A percentile compares a stretch with the other conserved stretches of the same genome.
These are phyloP conservation scores for Colletotrichum gigasporum DNA, from an alignment of 2,329 filamentous ascomycete genomes.

Conservation along the genomic window DNA sequence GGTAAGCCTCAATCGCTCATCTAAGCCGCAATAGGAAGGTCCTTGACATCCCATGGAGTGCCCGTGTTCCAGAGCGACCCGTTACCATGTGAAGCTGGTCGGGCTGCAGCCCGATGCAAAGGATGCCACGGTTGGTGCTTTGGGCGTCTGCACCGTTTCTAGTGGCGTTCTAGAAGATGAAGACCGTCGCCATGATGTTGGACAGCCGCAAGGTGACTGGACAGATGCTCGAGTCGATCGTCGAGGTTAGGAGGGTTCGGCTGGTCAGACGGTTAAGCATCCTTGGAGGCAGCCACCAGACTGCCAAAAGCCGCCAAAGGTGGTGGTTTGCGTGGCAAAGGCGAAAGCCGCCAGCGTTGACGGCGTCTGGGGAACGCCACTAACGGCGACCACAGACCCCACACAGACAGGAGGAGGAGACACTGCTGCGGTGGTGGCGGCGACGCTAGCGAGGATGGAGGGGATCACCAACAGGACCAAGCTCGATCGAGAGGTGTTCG, in stretches of 20 bases:
- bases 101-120: neutral
- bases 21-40: slow-evolving; percentile 14
- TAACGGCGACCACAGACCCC: neutral
- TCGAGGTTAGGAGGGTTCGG: neutral
- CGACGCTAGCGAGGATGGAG: neutral
- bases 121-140: neutral
- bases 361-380: neutral
- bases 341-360: neutral
- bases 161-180: slow-evolving; percentile 5
- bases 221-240: neutral
- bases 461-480: slow-evolving; percentile 2
- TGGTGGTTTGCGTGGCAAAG: neutral
- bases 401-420: neutral
- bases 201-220: neutral
- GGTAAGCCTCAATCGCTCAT: slow-evolving; percentile 11
- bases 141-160: neutral
- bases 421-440: neutral
- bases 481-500: neutral
- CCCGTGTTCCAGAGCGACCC: neutral
- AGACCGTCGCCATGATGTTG: too few species aligned
- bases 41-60: neutral
- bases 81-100: neutral
- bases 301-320: neutral
- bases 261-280: neutral
- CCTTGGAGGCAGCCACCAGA: neutral